Conservation (phyloP, 768 basidiomycete genomes). For the Tephrocybe sp. region DNA sequence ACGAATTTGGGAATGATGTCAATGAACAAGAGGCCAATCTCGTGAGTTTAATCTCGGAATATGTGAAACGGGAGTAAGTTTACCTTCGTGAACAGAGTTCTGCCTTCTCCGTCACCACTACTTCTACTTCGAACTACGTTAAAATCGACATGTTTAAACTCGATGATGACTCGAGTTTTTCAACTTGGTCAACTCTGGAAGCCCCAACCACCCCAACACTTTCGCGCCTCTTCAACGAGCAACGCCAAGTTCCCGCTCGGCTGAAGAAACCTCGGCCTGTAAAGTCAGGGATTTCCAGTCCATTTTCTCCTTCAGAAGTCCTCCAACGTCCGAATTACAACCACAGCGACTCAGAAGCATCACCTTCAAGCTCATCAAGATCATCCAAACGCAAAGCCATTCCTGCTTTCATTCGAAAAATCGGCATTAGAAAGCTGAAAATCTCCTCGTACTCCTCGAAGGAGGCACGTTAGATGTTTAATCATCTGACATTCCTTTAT, state of each 20-base stretch:
- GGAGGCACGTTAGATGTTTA: too few relatives aligned
- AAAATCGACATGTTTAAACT: slow-evolving; percentile 14
- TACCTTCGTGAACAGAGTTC: slow-evolving; percentile 17
- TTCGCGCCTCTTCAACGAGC: slow-evolving; percentile 2
- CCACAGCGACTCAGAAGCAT: background rate
- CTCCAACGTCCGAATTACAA: slow-evolving; percentile 6
- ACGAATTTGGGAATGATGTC: background rate
- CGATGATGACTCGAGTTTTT: slow-evolving; percentile 9
- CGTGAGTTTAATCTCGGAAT: background rate
- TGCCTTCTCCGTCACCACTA: slow-evolving; percentile 23
- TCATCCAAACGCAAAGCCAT: background rate
- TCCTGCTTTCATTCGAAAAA: slow-evolving; percentile 4
- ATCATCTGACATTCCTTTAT: too few relatives aligned
- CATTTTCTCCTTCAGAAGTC: slow-evolving; percentile 5
- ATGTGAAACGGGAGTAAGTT: slow-evolving; percentile 11
- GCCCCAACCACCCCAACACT: slow-evolving; percentile 18
- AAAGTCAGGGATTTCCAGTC: background rate
- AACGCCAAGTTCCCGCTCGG: background rate
- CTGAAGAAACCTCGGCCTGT: slow-evolving; percentile 7
- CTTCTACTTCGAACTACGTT: slow-evolving; percentile 26
- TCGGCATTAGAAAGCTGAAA: slow-evolving; percentile 4
- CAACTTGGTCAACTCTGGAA: slow-evolving; percentile 21
- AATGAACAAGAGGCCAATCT: background rate
- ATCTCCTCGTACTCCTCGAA: background rate
- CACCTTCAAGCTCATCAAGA: background rate